Conservation (phyloP, 2,329 filamentous ascomycete species). For the Paraphoma chrysanthemicola region DNA sequence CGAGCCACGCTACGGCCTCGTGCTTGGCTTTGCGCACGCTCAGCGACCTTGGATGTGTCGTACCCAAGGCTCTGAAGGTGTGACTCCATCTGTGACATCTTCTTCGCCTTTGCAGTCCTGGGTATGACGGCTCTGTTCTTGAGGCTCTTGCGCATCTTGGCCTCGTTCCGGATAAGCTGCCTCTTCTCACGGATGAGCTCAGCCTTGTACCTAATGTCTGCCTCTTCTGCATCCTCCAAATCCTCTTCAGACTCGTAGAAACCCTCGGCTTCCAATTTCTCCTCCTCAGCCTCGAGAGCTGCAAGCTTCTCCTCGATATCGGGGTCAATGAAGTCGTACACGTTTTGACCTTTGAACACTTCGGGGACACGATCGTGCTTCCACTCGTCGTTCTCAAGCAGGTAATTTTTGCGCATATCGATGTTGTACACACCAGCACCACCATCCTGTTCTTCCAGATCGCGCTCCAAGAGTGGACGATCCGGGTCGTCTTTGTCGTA, state of each 20-base stretch:
- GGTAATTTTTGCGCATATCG: conserved; percentile 85
- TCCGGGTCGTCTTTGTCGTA: conserved; percentile 92
- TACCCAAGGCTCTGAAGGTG: conserved; percentile 85
- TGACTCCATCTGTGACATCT: conserved; percentile 84
- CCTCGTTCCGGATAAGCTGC: conserved; percentile 88
- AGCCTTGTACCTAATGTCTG: conserved; percentile 88
- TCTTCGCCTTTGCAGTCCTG: conserved; percentile 79
- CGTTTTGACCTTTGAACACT: conserved; percentile 92
- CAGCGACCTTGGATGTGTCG: conserved; percentile 77
- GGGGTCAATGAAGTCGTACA: conserved; percentile 95
- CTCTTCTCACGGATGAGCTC: conserved; percentile 96
- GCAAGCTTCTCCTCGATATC: conserved; percentile 94
- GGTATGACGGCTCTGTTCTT: conserved; percentile 98
- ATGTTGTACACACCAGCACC: conserved; percentile 96
- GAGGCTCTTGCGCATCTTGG: conserved; percentile 91
- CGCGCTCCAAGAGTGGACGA: conserved; percentile 78
- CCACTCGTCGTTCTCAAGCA: conserved; percentile 89
- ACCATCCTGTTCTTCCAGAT: conserved; percentile 89
- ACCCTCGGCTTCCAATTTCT: conserved; percentile 86
- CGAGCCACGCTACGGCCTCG: conserved; percentile 76
- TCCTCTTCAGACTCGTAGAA: conserved; percentile 81
- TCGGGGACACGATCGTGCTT: conserved; percentile 96
- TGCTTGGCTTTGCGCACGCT: conserved; percentile 73
- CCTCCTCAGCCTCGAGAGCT: conserved; percentile 93
- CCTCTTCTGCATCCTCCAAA: conserved; percentile 87